Evolutionary conservation across 306 rosid species (phyloP).

Genomic region (Prosopis cineraria): DNA sequence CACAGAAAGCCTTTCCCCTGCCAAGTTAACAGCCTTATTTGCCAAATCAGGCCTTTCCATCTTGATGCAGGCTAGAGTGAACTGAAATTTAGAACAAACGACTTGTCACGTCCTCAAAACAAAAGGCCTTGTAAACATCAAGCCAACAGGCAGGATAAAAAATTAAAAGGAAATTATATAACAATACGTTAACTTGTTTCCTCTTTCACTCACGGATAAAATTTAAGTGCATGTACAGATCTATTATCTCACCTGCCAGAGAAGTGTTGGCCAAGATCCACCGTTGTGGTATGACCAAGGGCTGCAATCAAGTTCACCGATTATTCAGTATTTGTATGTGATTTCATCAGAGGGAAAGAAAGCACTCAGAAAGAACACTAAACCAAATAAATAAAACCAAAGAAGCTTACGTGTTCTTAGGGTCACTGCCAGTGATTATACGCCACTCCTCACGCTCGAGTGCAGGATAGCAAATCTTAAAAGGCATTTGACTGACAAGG

Average conservation of each 20-base stretch:
- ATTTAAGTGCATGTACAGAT: not conserved
- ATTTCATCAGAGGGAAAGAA: not conserved
- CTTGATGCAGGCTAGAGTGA: constrained; percentile 94
- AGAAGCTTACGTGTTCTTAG: constrained; percentile 82
- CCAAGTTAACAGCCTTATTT: constrained; percentile 74
- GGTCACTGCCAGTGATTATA: constrained; percentile 86
- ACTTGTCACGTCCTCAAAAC: constrained; percentile 30
- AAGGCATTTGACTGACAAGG: constrained; percentile 79
- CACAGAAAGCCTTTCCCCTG: constrained; percentile 67
- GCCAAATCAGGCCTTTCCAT: constrained; percentile 89
- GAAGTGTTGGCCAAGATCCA: constrained; percentile 93
- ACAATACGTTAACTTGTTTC: not conserved
- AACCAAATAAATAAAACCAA: not conserved
- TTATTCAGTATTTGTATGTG: constrained; percentile 20
- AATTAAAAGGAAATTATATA: not conserved
- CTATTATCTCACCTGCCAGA: constrained; percentile 69
- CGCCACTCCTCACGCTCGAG: constrained; percentile 88
- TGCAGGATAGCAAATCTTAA: constrained; percentile 88
- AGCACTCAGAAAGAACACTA: not conserved
- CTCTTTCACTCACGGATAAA: constrained; percentile 7
- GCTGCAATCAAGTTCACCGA: constrained; percentile 49
- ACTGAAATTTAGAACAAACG: constrained; percentile 50
- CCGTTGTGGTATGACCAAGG: constrained; percentile 98
- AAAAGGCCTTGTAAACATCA: not conserved
- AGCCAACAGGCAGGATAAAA: not conserved